phyloP scores from a whole-genome alignment of 441 rosid species.

The Brassica balearica region DNA sequence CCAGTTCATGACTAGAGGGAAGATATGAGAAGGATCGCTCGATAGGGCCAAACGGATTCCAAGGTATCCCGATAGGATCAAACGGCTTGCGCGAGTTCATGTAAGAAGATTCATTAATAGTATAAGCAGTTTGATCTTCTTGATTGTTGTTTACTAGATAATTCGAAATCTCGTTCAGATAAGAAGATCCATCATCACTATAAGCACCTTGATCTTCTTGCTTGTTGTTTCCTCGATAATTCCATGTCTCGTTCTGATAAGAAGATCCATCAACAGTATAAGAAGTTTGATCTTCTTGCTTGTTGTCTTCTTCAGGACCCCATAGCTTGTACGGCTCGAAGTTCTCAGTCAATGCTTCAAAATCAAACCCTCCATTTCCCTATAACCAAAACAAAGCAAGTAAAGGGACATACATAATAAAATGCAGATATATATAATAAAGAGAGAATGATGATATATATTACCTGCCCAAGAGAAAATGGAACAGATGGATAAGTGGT shows the following conservation, averaged over 20 bases:
- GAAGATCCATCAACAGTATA: slow-evolving; percentile 4
- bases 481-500: slow-evolving; percentile 14
- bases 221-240: not conserved
- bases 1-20: slow-evolving; percentile 2
- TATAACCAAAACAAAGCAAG: slow-evolving; percentile 26
- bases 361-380: slow-evolving; percentile 54
- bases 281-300: not conserved
- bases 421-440: not conserved
- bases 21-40: not conserved
- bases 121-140: not conserved
- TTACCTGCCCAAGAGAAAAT: slow-evolving; percentile 4
- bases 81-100: slow-evolving; percentile 47
- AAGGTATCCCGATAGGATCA: slow-evolving; percentile 45
- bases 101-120: not conserved
- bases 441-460: not conserved
- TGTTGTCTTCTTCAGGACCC: slow-evolving; percentile 39
- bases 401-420: not conserved
- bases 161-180: not conserved
- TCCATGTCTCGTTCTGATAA: not conserved
- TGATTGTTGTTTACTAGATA: not conserved
- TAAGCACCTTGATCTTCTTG: not conserved
- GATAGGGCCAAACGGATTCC: not conserved
- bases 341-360: slow-evolving; percentile 59
- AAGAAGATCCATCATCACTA: not conserved
- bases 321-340: slow-evolving; percentile 54